A percentile compares a stretch with the other conserved stretches of the same genome.
These are phyloP conservation scores for Areca catechu DNA, from an alignment of 176 grass and related monocot genomes.

Conservation along the genomic window DNA sequence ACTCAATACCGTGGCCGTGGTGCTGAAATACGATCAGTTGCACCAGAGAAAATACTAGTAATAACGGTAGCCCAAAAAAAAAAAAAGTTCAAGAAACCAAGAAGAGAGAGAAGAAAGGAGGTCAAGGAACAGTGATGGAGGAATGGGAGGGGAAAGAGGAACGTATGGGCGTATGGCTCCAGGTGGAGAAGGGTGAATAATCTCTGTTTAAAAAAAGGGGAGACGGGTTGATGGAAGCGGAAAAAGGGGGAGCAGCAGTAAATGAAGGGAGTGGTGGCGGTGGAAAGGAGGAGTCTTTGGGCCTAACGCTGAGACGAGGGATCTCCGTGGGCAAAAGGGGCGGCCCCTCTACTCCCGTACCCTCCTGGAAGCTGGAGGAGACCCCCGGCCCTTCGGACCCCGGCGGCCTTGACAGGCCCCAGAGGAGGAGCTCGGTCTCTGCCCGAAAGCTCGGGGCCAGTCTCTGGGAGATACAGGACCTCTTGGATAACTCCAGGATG, in stretches of 20 bases:
- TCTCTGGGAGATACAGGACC: conserved; percentile 86
- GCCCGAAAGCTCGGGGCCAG: conserved; percentile 85
- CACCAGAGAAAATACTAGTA: no score
- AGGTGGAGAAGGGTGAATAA: no score
- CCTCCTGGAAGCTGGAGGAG: conserved; percentile 68
- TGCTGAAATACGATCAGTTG: no score
- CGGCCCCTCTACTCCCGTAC: conserved; percentile 42
- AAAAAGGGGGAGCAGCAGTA: conserved; percentile 26
- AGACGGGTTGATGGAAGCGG: conserved; percentile 29
- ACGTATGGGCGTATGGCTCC: no score
- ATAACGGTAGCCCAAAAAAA: no score
- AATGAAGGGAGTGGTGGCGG: conserved; percentile 15
- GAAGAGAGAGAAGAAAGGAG: no score
- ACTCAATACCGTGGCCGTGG: no score
- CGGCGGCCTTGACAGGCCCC: conserved; percentile 3
- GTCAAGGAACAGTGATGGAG: no score
- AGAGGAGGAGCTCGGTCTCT: conserved; percentile 45
- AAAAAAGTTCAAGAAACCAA: no score
- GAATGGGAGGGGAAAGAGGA: no score
- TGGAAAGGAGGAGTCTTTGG: conserved; percentile 22
- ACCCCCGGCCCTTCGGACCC: conserved; percentile 12
- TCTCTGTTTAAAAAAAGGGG: background rate
- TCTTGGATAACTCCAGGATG: background rate
- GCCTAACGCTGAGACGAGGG: conserved; percentile 19
- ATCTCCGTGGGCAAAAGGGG: conserved; percentile 30